Base-by-base conservation (phyloP, 192 early-diverging fungal genomes). In the Linnemannia elongata region DNA sequence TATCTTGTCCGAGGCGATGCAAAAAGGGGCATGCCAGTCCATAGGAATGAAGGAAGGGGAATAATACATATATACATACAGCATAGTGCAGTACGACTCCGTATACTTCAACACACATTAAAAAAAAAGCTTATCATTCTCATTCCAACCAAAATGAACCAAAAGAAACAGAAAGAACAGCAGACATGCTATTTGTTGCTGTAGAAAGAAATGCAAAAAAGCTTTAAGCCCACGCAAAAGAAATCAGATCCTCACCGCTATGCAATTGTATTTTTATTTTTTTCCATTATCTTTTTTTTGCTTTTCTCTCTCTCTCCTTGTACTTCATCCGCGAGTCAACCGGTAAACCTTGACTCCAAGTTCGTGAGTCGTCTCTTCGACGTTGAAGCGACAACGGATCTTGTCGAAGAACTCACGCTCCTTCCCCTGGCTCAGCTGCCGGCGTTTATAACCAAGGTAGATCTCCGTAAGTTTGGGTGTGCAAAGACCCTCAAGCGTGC, bases 401-500 rank as follows among this genome's bases (percentile, higher is more conserved):
- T 74, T 24, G 1, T 79, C 36, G 81, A 90, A 91, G 45, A 92
- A 92, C 6, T 47, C 13, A 24, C 18, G 18, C 68, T 91, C 90
- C 27, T 78, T 83, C 12, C 36, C 76, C 12, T 38, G 49, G 6
- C 76, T 66, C 39, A 91, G 72, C 20, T 78, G 83, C 15, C 91
- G 78, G 1, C 79, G 85, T 52, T 92, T 92, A 81, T 90, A 91
- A 0, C 90, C 91, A 13, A 92, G 78, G 44, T 89, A 92, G 10
- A 92, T 82, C 10, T 54, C 76, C 4, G 89, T 90, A 0, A 73
- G 47, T 5, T 72, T 55, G 3, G 77, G 73, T 0, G 77, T 81
- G 38, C 89, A 88, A 5, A 92, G 77, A 22, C 80, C 83, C 15
- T 82, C 78, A 22, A 92, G 76, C 4, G 90, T 84, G 44, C 88